Evolutionary conservation across 2,329 filamentous ascomycete species (phyloP).

Genomic region (Pseudocercospora fijiensis): DNA sequence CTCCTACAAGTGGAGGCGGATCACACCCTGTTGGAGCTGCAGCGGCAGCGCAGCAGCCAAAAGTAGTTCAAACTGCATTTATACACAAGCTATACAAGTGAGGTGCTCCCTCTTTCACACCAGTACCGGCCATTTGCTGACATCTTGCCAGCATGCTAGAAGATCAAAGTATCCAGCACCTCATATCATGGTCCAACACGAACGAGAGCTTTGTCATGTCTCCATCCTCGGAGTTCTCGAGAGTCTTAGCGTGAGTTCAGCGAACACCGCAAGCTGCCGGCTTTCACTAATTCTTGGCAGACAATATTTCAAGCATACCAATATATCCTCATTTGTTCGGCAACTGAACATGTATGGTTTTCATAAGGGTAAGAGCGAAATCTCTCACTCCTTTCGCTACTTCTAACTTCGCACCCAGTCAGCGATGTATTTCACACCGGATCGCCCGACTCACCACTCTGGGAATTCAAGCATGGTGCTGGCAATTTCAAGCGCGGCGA

Average conservation of each 20-base stretch:
- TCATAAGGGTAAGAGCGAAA: conserved; percentile 73
- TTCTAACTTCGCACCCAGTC: conserved; percentile 55
- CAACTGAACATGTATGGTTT: conserved; percentile 99
- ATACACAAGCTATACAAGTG: conserved; percentile 99
- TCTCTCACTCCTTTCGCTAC: neutral
- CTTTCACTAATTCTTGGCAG: conserved; percentile 48
- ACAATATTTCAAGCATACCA: conserved; percentile 99
- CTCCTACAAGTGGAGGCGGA: conserved; percentile 42
- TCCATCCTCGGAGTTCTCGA: conserved; percentile 93
- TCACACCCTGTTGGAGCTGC: conserved; percentile 56
- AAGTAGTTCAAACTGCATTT: conserved; percentile 97
- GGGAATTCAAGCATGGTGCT: conserved; percentile 98
- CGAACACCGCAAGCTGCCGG: conserved; percentile 25
- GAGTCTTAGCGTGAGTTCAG: conserved; percentile 83
- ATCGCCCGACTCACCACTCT: conserved; percentile 86
- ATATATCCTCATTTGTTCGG: conserved; percentile 96
- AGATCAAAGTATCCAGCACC: conserved; percentile 84
- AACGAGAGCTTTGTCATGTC: conserved; percentile 99
- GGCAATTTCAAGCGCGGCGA: conserved; percentile 97
- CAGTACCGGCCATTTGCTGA: conserved; percentile 27
- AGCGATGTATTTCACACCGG: conserved; percentile 98
- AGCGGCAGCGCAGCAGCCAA: conserved; percentile 83
- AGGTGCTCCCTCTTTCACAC: conserved; percentile 36
- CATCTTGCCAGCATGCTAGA: conserved; percentile 77
- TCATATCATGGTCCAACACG: conserved; percentile 92